Base-by-base conservation (phyloP, 371 early-diverging fungal species). In the Batrachochytrium dendrobatidis region DNA sequence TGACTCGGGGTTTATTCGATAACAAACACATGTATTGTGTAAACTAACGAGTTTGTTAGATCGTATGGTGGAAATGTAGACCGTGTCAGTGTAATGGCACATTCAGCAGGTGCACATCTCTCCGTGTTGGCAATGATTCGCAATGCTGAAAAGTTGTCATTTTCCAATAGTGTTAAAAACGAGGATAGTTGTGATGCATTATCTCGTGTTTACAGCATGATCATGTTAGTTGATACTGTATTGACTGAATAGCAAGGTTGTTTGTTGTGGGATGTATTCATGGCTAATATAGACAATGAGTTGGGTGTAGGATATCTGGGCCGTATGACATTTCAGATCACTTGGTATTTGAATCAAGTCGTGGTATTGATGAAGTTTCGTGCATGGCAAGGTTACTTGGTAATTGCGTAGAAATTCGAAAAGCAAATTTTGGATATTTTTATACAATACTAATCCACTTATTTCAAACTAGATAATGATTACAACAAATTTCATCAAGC, bases 321-420 rank as follows among this genome's bases (percentile, higher is more conserved):
- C 83, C 86, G 1, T 89, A 77, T 61, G 81, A 84, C 34, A 86
- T 88, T 49, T 67, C 71, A 30, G 58, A 66, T 20, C 90, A 89
- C 66, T 77, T 73, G 31, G 48, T 62, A 20, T 82, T 81, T 62
- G 90, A 89, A 68, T 68, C 75, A 1, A 61, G 61, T 32, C 67
- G 88, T 15, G 87, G 88, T 1, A 76, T 87, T 1, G 90, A 89
- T 55, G 76, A 86, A 39, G 63, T 89, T 15, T 86, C 87, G 18
- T 82, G 80, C 29, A 87, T 89, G 88, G 67, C 75, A 3, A 70
- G 89, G 22, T 82, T 75, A 7, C 22, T 25, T 24, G 55, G 55
- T 54, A 28, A 33, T 34, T 32, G 22, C 22, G 34, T 10, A 6
- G n/a, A n/a, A n/a, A n/a, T n/a, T n/a, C n/a, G n/a, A n/a, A n/a